Evolutionary conservation across 164 flowering plant genomes (phyloP), one percentile per base, ranked within the genome.

Genomic region (Brasenia schreberi): DNA sequence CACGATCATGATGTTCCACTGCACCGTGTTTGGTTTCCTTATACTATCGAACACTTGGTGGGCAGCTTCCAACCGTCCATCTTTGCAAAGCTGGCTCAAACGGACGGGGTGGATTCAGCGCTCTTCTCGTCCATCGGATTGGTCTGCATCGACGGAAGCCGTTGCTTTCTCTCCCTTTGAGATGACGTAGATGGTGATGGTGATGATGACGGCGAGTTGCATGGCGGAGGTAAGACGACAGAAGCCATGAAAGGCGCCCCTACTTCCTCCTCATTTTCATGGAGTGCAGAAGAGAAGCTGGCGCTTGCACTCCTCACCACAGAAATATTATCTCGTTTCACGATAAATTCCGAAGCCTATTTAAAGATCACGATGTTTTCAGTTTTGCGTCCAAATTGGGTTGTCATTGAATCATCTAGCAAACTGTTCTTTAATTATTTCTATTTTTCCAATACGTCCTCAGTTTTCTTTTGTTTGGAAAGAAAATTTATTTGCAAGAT

Each of bases 1-100:
- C 61, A 93, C 89, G 59, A 93, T 85, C 59, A 93, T 73, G 27
- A 97, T 82, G 88, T 93, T 93, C 94, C 95, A 93, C 10, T 87
- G 79, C 14, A 86, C 83, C 18, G 96, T 89, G 14, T 80, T 74
- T 45, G 94, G 98, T 19, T 77, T 77, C 42, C 92, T 86, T 75
- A 93, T 72, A 43, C 85, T 60, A 68, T 93, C 89, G 73, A 93
- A 89, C 64, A 89, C 81, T 60, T 79, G 85, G 70, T 84, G 88
- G 18, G 98, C 98, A 10, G 82, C 72, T 52, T 81, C 82, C 18
- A 83, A 84, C 17, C 78, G 83, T 65, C 92, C 94, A 53, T 90
- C 79, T 70, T 78, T 78, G 80, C 97, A 93, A 11, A 88, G 78
- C 56, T 81, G 78, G 81, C 94, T 83, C 53, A 93, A 81, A 39